Conservation (phyloP, 2,329 filamentous ascomycete species). For the Aspergillus glaucus region DNA sequence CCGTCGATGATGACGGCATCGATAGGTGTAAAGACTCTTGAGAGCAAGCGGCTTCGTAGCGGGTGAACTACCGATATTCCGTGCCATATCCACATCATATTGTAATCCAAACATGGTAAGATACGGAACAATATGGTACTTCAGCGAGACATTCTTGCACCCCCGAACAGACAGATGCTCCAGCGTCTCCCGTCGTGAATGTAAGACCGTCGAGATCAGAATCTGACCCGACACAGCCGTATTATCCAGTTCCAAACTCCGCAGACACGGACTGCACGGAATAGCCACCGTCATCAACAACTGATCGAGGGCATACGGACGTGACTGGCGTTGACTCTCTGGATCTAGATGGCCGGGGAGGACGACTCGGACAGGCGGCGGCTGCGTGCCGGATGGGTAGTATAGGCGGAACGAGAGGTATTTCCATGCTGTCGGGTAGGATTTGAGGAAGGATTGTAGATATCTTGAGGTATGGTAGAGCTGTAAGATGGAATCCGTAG, state of each 20-base stretch:
- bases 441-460: slow-evolving; percentile 48
- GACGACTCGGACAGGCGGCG: slow-evolving; percentile 25
- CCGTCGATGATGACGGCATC: slow-evolving; percentile 56
- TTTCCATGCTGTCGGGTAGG: slow-evolving; percentile 57
- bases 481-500: slow-evolving; percentile 51
- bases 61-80: slow-evolving; percentile 27
- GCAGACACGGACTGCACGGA: slow-evolving; percentile 51
- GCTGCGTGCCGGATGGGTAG: slow-evolving; percentile 31
- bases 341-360: slow-evolving; percentile 28
- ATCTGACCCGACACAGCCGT: slow-evolving; percentile 55
- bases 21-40: slow-evolving; percentile 56
- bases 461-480: slow-evolving; percentile 54
- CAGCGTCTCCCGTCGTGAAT: slow-evolving; percentile 49
- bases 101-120: slow-evolving; percentile 43
- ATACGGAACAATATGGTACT: slow-evolving; percentile 58
- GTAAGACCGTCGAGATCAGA: slow-evolving; percentile 49
- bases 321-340: slow-evolving; percentile 43
- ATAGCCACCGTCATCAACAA: slow-evolving; percentile 51
- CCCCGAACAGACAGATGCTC: slow-evolving; percentile 56
- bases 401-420: slow-evolving; percentile 53
- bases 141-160: slow-evolving; percentile 59
- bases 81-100: slow-evolving; percentile 40
- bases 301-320: slow-evolving; percentile 53
- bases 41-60: slow-evolving; percentile 43
- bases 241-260: slow-evolving; percentile 55